phyloP scores from a whole-genome alignment of 2,329 filamentous ascomycete species.

The Ilyonectria robusta region DNA sequence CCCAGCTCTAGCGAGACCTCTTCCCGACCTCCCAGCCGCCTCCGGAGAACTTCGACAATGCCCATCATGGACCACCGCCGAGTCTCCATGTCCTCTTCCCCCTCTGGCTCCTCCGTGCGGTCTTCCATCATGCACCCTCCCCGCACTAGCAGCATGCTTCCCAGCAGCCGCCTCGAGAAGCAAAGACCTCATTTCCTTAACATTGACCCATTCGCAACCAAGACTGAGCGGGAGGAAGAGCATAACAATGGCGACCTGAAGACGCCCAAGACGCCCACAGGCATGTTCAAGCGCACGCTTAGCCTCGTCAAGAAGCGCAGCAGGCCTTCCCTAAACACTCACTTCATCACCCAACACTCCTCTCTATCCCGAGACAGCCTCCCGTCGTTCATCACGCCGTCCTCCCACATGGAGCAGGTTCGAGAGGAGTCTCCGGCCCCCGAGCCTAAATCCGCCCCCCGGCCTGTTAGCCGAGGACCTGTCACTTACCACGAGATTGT shows the following conservation, averaged over 20 bases:
- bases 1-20: constrained; percentile 53
- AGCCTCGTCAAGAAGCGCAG: constrained; percentile 70
- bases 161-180: constrained; percentile 52
- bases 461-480: constrained; percentile 48
- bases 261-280: constrained; percentile 57
- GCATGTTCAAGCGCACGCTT: constrained; percentile 67
- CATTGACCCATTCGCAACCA: constrained; percentile 66
- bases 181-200: constrained; percentile 64
- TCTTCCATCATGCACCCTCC: constrained; percentile 53
- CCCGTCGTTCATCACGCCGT: constrained; percentile 39
- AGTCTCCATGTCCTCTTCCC: constrained; percentile 52
- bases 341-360: constrained; percentile 53
- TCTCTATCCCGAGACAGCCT: constrained; percentile 54
- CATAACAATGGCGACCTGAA: constrained; percentile 39
- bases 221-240: constrained; percentile 48
- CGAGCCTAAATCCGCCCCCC: constrained; percentile 38
- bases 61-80: constrained; percentile 52
- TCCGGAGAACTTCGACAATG: constrained; percentile 52
- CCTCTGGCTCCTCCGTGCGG: constrained; percentile 43
- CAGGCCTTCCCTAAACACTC: constrained; percentile 60
- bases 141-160: constrained; percentile 61
- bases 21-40: constrained; percentile 40
- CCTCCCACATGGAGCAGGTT: constrained; percentile 53
- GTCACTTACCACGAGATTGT: constrained; percentile 65
- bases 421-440: constrained; percentile 47